These are phyloP conservation scores for Ophioceras dolichostomum DNA, from an alignment of 2,329 filamentous ascomycete species.

Conservation along the genomic window DNA sequence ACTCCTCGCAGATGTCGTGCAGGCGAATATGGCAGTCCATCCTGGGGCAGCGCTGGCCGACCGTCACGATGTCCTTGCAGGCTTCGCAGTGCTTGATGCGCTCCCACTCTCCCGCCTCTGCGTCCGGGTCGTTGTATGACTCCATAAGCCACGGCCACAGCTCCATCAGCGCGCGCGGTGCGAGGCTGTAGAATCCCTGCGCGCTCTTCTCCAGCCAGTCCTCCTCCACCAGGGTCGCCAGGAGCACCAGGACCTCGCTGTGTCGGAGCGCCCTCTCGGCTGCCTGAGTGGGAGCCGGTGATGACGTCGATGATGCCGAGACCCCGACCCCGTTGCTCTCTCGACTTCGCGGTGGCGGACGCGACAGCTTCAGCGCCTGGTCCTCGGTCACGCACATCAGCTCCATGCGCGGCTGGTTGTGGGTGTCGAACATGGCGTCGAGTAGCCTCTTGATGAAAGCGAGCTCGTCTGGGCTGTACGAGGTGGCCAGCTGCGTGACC, in stretches of 20 bases:
- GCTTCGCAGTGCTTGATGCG: conserved; percentile 79
- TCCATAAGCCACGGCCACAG: conserved; percentile 73
- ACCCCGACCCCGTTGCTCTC: conserved; percentile 14
- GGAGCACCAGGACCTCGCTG: conserved; percentile 61
- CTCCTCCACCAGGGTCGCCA: conserved; percentile 59
- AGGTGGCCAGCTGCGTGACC: conserved; percentile 77
- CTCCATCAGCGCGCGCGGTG: conserved; percentile 72
- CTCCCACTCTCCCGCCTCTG: conserved; percentile 48
- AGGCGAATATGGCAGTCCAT: conserved; percentile 56
- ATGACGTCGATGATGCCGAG: conserved; percentile 16
- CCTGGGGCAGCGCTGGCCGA: conserved; percentile 65
- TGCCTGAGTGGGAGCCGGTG: conserved; percentile 15
- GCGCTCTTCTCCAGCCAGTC: conserved; percentile 74
- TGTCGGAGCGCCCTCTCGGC: conserved; percentile 53
- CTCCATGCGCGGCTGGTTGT: conserved; percentile 71
- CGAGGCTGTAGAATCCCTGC: conserved; percentile 62
- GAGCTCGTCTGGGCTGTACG: conserved; percentile 70
- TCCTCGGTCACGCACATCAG: conserved; percentile 71
- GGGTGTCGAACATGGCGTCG: conserved; percentile 82
- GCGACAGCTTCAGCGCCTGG: conserved; percentile 61
- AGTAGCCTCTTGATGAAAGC: conserved; percentile 79
- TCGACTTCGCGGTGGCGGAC: conserved; percentile 27
- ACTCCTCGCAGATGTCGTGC: conserved; percentile 64
- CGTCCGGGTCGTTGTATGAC: conserved; percentile 71
- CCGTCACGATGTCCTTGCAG: conserved; percentile 80